phyloP scores from a whole-genome alignment of 2,329 filamentous ascomycete species.

The Penicillium crustosum region DNA sequence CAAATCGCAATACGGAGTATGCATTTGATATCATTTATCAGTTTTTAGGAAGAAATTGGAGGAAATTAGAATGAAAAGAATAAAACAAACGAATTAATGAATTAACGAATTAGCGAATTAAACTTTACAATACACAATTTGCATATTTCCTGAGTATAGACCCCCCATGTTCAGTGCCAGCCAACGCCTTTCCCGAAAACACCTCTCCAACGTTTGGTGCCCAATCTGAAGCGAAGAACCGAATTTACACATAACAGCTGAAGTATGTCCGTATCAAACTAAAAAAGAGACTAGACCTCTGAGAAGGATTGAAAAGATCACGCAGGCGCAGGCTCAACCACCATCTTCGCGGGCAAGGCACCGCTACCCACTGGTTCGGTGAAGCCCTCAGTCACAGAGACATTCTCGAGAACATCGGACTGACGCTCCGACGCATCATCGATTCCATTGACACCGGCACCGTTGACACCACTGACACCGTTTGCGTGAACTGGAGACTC shows the following conservation, averaged over 20 bases:
- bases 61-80: not conserved
- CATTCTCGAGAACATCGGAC: slow-evolving; percentile 9
- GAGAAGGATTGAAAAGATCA: not conserved
- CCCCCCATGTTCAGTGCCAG: not conserved
- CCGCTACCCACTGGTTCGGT: slow-evolving; percentile 14
- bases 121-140: slow-evolving; percentile 13
- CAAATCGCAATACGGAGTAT: not conserved
- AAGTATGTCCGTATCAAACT: slow-evolving; percentile 11
- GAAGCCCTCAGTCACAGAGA: slow-evolving; percentile 3
- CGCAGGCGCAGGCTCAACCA: slow-evolving; percentile 15
- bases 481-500: slow-evolving; percentile 1
- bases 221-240: slow-evolving; percentile 3
- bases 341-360: slow-evolving; percentile 16
- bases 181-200: slow-evolving; percentile 10
- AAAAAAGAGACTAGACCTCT: not conserved
- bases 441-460: not conserved
- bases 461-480: not conserved
- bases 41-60: not conserved
- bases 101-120: slow-evolving; percentile 2
- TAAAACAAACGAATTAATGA: not conserved
- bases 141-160: slow-evolving; percentile 14
- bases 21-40: too few relatives aligned
- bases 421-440: slow-evolving; percentile 8
- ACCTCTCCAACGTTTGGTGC: slow-evolving; percentile 3
- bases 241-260: slow-evolving; percentile 14